Percentiles rank a stretch among this genome's conserved stretches.
Evolutionary conservation across 129 eudicot genomes (phyloP).

Genomic region (Lactuca sativa): DNA sequence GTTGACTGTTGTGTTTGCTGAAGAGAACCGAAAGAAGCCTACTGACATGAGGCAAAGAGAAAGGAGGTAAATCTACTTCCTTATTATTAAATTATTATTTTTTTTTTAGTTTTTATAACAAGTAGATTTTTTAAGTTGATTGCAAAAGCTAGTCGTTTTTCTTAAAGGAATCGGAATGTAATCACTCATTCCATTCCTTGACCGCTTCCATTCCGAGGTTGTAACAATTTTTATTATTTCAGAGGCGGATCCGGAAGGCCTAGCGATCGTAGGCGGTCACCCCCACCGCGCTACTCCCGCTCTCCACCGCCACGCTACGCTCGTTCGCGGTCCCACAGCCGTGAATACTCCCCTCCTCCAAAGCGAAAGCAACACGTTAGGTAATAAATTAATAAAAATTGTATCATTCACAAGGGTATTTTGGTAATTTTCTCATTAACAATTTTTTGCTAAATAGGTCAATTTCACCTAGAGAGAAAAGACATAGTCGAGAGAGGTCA

Average conservation of each 20-base stretch:
- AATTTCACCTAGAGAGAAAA: conserved; percentile 58
- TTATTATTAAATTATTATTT: neutral
- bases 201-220: too few species aligned
- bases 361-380: conserved; percentile 75
- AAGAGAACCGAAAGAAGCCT: conserved; percentile 94
- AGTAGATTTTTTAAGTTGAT: too few species aligned
- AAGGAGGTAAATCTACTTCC: conserved; percentile 34
- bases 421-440: neutral
- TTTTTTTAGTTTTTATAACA: too few species aligned
- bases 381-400: conserved; percentile 20
- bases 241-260: conserved; percentile 45
- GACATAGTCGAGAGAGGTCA: conserved; percentile 66
- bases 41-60: conserved; percentile 78
- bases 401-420: neutral
- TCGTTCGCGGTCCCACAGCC: conserved; percentile 72
- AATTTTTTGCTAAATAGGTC: conserved; percentile 42
- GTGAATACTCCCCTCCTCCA: conserved; percentile 84
- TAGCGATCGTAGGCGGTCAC: conserved; percentile 73
- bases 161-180: too few species aligned
- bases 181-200: too few species aligned
- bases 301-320: conserved; percentile 73
- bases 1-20: conserved; percentile 91
- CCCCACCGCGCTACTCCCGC: conserved; percentile 61
- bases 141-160: too few species aligned
- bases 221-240: conserved; percentile 11